phyloP scores from a whole-genome alignment of 2,329 filamentous ascomycete genomes.

The Ophioceras dolichostomum region DNA sequence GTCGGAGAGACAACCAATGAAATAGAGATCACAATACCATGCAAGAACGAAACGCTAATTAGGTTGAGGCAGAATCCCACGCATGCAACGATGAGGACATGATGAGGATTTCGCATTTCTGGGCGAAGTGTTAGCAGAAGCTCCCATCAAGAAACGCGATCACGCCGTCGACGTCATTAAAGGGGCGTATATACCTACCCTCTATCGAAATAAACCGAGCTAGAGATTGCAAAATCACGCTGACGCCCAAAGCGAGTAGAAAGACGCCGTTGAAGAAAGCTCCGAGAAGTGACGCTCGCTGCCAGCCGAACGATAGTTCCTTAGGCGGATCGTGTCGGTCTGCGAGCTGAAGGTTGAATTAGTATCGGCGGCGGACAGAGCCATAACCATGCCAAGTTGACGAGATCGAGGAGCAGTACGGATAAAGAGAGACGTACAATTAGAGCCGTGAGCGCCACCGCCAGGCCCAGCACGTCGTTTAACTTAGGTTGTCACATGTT shows the following conservation, averaged over 20 bases:
- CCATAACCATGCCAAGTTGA: no score
- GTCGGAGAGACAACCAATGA: no score
- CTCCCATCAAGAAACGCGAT: not conserved
- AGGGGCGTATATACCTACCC: no score
- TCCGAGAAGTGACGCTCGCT: conserved; percentile 58
- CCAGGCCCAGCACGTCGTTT: conserved; percentile 59
- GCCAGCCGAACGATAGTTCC: conserved; percentile 70
- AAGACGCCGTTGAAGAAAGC: conserved; percentile 76
- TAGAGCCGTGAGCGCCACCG: conserved; percentile 52
- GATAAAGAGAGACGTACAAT: conserved; percentile 44
- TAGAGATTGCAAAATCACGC: conserved; percentile 61
- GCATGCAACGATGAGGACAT: conserved; percentile 58
- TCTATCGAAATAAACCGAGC: conserved; percentile 53
- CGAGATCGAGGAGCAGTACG: no score
- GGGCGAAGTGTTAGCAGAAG: conserved; percentile 4
- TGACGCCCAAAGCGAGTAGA: conserved; percentile 57
- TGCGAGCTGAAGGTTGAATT: no score
- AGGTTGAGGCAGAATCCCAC: conserved; percentile 57
- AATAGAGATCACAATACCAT: conserved; percentile 30
- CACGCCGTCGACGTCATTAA: not conserved
- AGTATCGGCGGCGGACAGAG: no score
- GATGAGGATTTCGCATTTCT: conserved; percentile 52
- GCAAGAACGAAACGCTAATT: conserved; percentile 51
- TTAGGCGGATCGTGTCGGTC: no score
- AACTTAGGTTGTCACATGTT: conserved; percentile 34